Evolutionary conservation across 768 basidiomycete species (phyloP).

Genomic region (Cystofilobasidium bisporidii): DNA sequence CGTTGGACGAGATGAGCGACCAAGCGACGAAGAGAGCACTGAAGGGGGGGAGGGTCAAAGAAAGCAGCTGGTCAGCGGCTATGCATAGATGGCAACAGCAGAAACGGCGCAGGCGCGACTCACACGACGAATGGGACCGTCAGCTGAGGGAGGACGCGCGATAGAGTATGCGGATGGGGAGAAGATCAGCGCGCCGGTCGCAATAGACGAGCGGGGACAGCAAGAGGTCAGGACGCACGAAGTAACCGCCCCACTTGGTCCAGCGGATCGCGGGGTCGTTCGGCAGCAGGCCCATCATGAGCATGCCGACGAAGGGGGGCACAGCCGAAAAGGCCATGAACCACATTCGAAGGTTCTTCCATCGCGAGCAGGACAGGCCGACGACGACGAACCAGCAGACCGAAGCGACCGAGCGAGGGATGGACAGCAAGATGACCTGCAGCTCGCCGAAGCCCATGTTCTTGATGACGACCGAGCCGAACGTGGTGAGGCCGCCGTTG

Average conservation of each 20-base stretch:
- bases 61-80: too few species aligned
- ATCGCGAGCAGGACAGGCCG: neutral
- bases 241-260: constrained; percentile 6
- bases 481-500: constrained; percentile 32
- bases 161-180: too few species aligned
- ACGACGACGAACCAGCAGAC: constrained; percentile 8
- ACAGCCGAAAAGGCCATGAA: neutral
- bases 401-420: neutral
- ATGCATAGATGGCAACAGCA: too few species aligned
- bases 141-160: too few species aligned
- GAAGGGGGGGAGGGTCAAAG: too few species aligned
- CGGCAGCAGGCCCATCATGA: constrained; percentile 13
- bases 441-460: constrained; percentile 14
- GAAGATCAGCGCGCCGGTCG: too few species aligned
- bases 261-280: neutral
- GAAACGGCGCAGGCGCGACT: too few species aligned
- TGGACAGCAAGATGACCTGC: constrained; percentile 11
- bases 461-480: constrained; percentile 16
- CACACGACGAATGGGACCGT: neutral
- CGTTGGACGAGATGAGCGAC: constrained; percentile 31
- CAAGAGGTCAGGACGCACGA: too few species aligned
- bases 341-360: neutral
- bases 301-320: constrained; percentile 30
- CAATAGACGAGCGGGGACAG: too few species aligned
- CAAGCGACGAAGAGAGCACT: constrained; percentile 29